Evolutionary conservation across 1,139 yeast species (phyloP).

Genomic region (Candida freyschussii): DNA sequence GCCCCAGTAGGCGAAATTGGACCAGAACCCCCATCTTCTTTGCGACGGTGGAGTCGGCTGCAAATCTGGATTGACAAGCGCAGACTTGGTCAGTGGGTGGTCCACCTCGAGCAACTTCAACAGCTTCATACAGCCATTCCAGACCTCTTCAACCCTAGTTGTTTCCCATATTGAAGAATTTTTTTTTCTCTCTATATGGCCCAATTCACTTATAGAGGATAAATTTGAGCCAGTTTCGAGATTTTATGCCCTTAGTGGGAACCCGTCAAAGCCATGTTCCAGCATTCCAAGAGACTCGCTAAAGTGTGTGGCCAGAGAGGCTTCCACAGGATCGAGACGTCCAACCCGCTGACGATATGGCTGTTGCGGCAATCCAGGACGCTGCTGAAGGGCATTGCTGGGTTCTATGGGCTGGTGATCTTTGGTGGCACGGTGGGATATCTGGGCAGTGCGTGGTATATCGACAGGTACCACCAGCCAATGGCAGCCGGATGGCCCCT

Average conservation of each 20-base stretch:
- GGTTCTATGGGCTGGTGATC: conserved; percentile 23
- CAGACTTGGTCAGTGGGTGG: conserved; percentile 1
- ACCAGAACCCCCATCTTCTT: conserved; percentile 39
- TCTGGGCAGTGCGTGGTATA: conserved; percentile 17
- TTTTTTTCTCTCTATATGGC: too few relatives aligned
- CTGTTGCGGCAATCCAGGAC: conserved; percentile 13
- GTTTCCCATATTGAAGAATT: too few relatives aligned
- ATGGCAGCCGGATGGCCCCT: conserved; percentile 30
- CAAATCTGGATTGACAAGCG: conserved; percentile 25
- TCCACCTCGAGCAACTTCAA: conserved; percentile 6
- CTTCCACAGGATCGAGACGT: conserved; percentile 10
- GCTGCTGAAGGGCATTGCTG: conserved; percentile 13
- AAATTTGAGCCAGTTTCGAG: too few relatives aligned
- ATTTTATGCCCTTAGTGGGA: too few relatives aligned
- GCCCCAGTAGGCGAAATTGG: conserved; percentile 39
- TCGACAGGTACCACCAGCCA: conserved; percentile 26
- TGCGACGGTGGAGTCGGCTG: conserved; percentile 31
- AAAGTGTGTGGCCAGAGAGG: too few relatives aligned
- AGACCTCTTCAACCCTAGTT: too few relatives aligned
- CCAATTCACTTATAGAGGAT: too few relatives aligned
- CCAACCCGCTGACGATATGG: conserved; percentile 14
- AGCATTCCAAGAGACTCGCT: too few relatives aligned
- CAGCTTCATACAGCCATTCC: too few relatives aligned
- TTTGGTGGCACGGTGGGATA: conserved; percentile 22
- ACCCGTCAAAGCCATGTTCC: too few relatives aligned